Evolutionary conservation across 2,329 filamentous ascomycete genomes (phyloP).

Genomic region (Nothophoma quercina): DNA sequence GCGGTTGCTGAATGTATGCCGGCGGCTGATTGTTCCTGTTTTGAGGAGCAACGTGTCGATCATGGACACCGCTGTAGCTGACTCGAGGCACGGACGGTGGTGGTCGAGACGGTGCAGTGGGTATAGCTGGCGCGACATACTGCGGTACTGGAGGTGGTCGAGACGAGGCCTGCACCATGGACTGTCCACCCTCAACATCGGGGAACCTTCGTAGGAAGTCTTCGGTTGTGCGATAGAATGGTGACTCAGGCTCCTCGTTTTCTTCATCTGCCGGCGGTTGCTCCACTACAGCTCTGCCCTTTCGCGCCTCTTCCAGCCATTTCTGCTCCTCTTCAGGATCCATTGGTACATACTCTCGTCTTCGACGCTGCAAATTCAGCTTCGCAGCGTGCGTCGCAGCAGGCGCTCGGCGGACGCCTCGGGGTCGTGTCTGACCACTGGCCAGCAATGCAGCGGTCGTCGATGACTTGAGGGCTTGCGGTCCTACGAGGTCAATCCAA

Average conservation of each 20-base stretch:
- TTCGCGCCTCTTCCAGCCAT: slow-evolving; percentile 79
- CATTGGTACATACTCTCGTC: slow-evolving; percentile 72
- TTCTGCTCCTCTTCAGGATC: slow-evolving; percentile 80
- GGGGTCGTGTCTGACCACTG: slow-evolving; percentile 54
- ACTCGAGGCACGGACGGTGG: slow-evolving; percentile 63
- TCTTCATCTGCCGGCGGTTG: slow-evolving; percentile 40
- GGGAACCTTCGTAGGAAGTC: slow-evolving; percentile 87
- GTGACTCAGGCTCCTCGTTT: slow-evolving; percentile 36
- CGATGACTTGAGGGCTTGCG: slow-evolving; percentile 67
- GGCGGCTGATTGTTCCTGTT: slow-evolving; percentile 49
- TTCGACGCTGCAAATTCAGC: slow-evolving; percentile 61
- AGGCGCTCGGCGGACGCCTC: slow-evolving; percentile 61
- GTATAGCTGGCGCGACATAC: slow-evolving; percentile 62
- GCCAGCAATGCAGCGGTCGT: slow-evolving; percentile 61
- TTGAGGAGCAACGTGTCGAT: slow-evolving; percentile 55
- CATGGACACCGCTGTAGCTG: slow-evolving; percentile 83
- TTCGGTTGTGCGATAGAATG: slow-evolving; percentile 72
- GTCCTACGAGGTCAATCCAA: slow-evolving; percentile 85
- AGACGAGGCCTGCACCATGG: slow-evolving; percentile 59
- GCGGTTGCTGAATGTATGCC: slow-evolving; percentile 56
- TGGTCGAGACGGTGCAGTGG: slow-evolving; percentile 66
- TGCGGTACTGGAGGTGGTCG: slow-evolving; percentile 51
- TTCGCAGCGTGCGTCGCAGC: slow-evolving; percentile 61
- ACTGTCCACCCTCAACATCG: slow-evolving; percentile 66
- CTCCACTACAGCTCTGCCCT: slow-evolving; percentile 64